phyloP scores from a whole-genome alignment of 768 basidiomycete species.

The Phlegmacium glaucopus region DNA sequence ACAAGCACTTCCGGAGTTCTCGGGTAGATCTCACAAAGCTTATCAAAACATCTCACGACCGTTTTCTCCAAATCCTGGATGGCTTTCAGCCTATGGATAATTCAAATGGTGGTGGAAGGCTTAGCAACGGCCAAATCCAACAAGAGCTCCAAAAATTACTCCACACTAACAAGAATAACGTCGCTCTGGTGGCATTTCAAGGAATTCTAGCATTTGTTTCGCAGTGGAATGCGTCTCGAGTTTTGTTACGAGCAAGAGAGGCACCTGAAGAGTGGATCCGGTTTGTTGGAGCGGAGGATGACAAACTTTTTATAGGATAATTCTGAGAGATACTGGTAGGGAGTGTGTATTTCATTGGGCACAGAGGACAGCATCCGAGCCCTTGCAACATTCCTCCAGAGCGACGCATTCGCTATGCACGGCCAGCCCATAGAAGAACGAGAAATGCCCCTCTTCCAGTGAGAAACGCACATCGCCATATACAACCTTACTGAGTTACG shows the following conservation, averaged over 20 bases:
- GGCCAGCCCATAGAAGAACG: too few species aligned
- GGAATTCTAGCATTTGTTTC: constrained; percentile 3
- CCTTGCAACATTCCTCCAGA: too few species aligned
- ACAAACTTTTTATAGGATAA: constrained; percentile 1
- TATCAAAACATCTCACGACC: constrained; percentile 8
- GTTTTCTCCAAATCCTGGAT: constrained; percentile 6
- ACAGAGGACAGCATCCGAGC: too few species aligned
- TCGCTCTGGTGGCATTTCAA: constrained; percentile 8
- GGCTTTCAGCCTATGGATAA: not conserved
- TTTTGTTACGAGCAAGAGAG: not conserved
- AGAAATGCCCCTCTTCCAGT: too few species aligned
- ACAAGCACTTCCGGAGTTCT: constrained; percentile 9
- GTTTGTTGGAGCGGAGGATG: constrained; percentile 1
- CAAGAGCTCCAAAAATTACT: constrained; percentile 1
- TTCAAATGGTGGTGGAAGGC: constrained; percentile 5
- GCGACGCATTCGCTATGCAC: too few species aligned
- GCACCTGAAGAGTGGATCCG: constrained; percentile 3
- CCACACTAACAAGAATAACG: constrained; percentile 7
- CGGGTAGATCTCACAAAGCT: constrained; percentile 3
- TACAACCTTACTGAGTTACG: too few species aligned
- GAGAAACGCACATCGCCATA: too few species aligned
- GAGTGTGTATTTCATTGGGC: too few species aligned
- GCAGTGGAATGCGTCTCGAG: constrained; percentile 6
- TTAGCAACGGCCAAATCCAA: too few species aligned
- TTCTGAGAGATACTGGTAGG: too few species aligned